Evolutionary conservation across 139 green algal genomes (phyloP).

Genomic region (Chlamydomonas schloesseri): DNA sequence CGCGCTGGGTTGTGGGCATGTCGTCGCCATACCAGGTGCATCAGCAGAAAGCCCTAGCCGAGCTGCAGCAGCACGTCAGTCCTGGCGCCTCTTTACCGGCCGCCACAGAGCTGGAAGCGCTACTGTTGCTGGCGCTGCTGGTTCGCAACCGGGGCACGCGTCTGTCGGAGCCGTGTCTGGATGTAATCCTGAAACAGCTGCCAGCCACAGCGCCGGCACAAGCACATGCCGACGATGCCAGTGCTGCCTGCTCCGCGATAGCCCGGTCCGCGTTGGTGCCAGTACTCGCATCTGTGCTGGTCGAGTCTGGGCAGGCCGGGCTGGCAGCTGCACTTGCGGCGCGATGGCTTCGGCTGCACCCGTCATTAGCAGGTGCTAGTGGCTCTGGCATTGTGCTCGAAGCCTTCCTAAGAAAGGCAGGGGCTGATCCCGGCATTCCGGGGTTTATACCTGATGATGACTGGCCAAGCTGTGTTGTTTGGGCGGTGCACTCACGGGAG

Average conservation of each 20-base stretch:
- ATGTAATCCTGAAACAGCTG: background rate
- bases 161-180: background rate
- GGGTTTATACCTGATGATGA: too few species aligned
- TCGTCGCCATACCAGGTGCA: slow-evolving; percentile 14
- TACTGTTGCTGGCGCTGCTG: background rate
- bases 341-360: slow-evolving; percentile 14
- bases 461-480: too few species aligned
- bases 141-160: background rate
- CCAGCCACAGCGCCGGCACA: background rate
- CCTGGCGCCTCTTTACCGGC: too few species aligned
- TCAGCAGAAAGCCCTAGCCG: background rate
- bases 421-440: too few species aligned
- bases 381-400: background rate
- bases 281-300: background rate
- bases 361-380: background rate
- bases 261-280: background rate
- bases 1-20: slow-evolving; percentile 1
- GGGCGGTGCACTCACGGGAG: too few species aligned
- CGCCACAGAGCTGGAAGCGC: background rate
- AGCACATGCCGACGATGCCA: too few species aligned
- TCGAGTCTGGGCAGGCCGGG: background rate
- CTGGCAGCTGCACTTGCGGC: slow-evolving; percentile 3
- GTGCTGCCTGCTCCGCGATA: too few species aligned
- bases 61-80: background rate
- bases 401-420: background rate